Evolutionary conservation across 345 rosid species (phyloP), one percentile per base, ranked within the genome.

Genomic region (Murraya koenigii): DNA sequence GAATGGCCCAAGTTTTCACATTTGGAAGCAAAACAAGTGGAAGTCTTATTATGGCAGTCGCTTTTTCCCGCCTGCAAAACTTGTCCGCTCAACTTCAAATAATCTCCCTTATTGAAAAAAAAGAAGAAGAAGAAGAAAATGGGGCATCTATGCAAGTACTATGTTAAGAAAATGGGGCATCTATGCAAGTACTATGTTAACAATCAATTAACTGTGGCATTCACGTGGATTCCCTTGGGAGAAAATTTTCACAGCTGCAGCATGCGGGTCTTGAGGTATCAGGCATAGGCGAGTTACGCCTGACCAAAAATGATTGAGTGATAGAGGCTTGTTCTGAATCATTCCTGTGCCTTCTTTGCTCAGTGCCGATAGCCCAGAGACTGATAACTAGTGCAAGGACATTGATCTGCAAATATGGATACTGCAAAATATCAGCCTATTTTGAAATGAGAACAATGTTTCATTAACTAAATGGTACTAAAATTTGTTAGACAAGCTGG

Each of bases 241-340:
- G 66, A 8, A 71, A n/a, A 54, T 32, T 71, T 26, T 70, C 80
- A 69, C 87, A 86, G 69, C 64, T 49, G 64, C 47, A 7, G 41
- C 88, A 85, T 66, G 61, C 66, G 61, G 35, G 79, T n/a, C 8
- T 35, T n/a, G 85, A 63, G 62, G 2, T 20, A 28, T 61, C 33
- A 75, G 71, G 75, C 60, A 39, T 19, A 39, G 85, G 82, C 0
- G 69, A 14, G 56, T n/a, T 78, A 1, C 89, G 82, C 10, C 77
- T 74, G n/a, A 87, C 88, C 80, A 89, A 54, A 75, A 89, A 89
- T 14, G 93, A 89, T 49, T 74, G 87, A 26, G 68, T 83, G 30
- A 89, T 82, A 25, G 60, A 70, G 0, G 77, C 61, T 23, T 28
- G 13, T 8, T 65, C 72, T 3, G 68, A 14, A 44, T 74, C 22